Evolutionary conservation across 495 filamentous ascomycete genomes (phyloP), one percentile per base, ranked within the genome.

Genomic region (Penicillium soppii): DNA sequence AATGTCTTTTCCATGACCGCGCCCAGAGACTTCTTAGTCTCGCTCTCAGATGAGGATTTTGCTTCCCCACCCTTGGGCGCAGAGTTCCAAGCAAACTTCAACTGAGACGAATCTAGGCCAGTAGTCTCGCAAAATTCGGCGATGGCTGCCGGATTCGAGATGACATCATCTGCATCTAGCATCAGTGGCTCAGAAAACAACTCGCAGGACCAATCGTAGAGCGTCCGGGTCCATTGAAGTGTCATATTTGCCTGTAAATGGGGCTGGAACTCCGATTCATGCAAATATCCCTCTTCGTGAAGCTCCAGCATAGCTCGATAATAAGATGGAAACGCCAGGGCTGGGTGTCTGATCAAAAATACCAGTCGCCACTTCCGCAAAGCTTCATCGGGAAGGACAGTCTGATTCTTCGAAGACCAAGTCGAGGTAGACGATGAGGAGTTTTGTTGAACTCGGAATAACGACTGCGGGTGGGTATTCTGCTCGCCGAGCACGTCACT

Each of bases 121-220:
- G 67, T 61, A 10, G 66, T 41, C 37, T 65, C 54, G 36, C 66
- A 66, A 29, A 71, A 67, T 25, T 56, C 58, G 12, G 43, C 27
- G 3, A 77, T 60, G 8, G 70, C 48, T 27, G 56, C 56, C 3
- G 66, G 71, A 1, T 60, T 51, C 6, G 60, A 53, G 22, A 74
- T 76, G n/a, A 75, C 53, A 45, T 78, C 75, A 52, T 78, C 62
- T 7, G 75, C 75, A 43, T 78, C 75, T 13, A 78, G 53, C 1
- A 78, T 47, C 22, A 51, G 47, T 3, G 58, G 59, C 9, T 45
- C 36, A 30, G 49, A 55, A 3, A 45, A 46, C 41, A 66, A 52
- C 19, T 59, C 50, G 17, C 53, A 6, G 56, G 62, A 67, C 50
- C 67, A 77, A 16, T 73, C 69, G 38, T 70, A 70, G 19, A 77